Percentiles rank a stretch among this genome's conserved stretches.
Evolutionary conservation across 768 basidiomycete species (phyloP).

Genomic region (Asterophora parasitica): DNA sequence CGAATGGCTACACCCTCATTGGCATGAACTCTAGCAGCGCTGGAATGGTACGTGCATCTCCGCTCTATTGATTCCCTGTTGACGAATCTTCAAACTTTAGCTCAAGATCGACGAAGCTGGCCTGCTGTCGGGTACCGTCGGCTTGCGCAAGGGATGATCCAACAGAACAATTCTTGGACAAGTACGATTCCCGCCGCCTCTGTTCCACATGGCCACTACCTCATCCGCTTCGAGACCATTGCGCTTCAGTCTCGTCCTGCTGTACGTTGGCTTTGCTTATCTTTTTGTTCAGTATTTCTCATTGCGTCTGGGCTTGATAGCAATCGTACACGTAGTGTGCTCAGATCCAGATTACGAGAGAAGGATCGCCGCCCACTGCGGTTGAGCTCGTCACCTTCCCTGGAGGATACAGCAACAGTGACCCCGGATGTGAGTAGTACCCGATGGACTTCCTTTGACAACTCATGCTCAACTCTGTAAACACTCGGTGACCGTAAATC

Average conservation of each 20-base stretch:
- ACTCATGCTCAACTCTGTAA: slow-evolving; percentile 16
- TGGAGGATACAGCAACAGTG: slow-evolving; percentile 37
- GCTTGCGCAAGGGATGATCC: no score
- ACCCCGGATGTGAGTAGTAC: slow-evolving; percentile 34
- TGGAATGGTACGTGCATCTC: slow-evolving; percentile 31
- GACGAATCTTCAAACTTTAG: slow-evolving; percentile 16
- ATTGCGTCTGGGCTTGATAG: slow-evolving; percentile 14
- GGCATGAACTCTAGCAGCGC: slow-evolving; percentile 30
- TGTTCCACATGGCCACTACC: slow-evolving; percentile 39
- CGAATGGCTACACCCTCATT: slow-evolving; percentile 38
- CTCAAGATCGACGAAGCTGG: slow-evolving; percentile 47
- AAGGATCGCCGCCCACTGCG: slow-evolving; percentile 34
- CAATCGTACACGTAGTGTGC: slow-evolving; percentile 67
- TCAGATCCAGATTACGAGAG: slow-evolving; percentile 37
- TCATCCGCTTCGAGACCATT: slow-evolving; percentile 43
- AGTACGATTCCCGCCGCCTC: slow-evolving; percentile 37
- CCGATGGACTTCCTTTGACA: no score
- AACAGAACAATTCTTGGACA: slow-evolving; percentile 41
- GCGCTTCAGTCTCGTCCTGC: slow-evolving; percentile 40
- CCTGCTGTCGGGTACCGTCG: slow-evolving; percentile 39
- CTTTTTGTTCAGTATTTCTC: slow-evolving; percentile 23
- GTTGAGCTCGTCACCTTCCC: slow-evolving; percentile 46
- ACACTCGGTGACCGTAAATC: slow-evolving; percentile 31
- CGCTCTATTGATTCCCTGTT: background rate
- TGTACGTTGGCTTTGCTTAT: slow-evolving; percentile 23